phyloP scores from a whole-genome alignment of 768 basidiomycete genomes.

The Leccinum boreale region DNA sequence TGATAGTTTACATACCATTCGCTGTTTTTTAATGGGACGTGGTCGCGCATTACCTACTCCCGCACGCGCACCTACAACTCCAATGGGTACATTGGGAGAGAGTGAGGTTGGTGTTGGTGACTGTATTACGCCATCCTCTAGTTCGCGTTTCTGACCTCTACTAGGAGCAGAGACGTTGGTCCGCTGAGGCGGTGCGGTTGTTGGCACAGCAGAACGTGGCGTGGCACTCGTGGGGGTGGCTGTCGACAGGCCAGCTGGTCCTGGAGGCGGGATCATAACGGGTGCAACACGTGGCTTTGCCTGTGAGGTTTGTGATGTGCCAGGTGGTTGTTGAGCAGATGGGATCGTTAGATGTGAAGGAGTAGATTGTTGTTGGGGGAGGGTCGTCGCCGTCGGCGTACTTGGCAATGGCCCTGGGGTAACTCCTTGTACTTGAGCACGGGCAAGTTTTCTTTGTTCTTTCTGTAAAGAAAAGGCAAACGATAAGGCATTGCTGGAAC shows the following conservation, averaged over 20 bases:
- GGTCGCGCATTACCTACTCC: conserved; percentile 58
- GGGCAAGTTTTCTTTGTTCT: conserved; percentile 67
- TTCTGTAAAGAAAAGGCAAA: conserved; percentile 42
- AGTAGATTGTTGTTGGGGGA: conserved; percentile 35
- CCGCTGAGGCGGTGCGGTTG: conserved; percentile 24
- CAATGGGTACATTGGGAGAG: conserved; percentile 24
- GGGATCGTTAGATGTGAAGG: conserved; percentile 22
- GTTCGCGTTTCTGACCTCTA: conserved; percentile 35
- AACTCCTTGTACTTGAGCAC: conserved; percentile 41
- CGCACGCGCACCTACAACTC: conserved; percentile 51
- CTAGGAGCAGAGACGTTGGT: conserved; percentile 7
- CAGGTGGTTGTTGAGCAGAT: conserved; percentile 26
- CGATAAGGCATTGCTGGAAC: conserved; percentile 12
- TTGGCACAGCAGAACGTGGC: conserved; percentile 28
- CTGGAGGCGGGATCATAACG: conserved; percentile 31
- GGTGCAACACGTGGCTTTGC: conserved; percentile 30
- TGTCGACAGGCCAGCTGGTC: conserved; percentile 25
- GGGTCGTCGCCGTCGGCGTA: conserved; percentile 18
- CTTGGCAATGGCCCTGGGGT: conserved; percentile 19
- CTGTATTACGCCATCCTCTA: conserved; percentile 24
- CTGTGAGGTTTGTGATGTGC: conserved; percentile 9
- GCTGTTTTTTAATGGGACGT: conserved; percentile 72
- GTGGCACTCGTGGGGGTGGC: conserved; percentile 33
- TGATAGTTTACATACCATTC: conserved; percentile 50
- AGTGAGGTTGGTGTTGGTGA: conserved; percentile 21